Percentiles rank a stretch among this genome's conserved stretches.
Evolutionary conservation across 345 rosid genomes (phyloP).

Genomic region (Euphorbia tirucalli): DNA sequence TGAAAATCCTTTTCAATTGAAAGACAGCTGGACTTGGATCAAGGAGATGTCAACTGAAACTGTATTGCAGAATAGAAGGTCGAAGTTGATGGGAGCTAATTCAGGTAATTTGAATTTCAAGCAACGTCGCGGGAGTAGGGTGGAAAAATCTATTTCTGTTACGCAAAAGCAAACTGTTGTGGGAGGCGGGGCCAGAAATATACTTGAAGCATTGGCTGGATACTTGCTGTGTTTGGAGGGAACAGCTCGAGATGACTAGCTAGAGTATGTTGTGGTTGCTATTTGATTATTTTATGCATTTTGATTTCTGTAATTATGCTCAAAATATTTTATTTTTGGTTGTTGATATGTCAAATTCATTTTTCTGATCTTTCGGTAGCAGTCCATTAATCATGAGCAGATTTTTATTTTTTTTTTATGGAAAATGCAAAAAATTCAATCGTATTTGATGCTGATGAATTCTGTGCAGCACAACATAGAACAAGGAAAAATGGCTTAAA

Average conservation of each 20-base stretch:
- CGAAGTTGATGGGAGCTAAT: slow-evolving; percentile 25
- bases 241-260: slow-evolving; percentile 80
- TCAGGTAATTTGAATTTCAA: slow-evolving; percentile 21
- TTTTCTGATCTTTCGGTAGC: not conserved
- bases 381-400: not conserved
- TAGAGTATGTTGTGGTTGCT: slow-evolving; percentile 62
- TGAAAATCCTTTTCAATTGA: slow-evolving; percentile 34
- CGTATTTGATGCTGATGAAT: too few species aligned
- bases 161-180: slow-evolving; percentile 48
- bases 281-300: not conserved
- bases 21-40: slow-evolving; percentile 45
- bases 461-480: too few species aligned
- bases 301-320: not conserved
- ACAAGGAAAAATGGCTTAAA: not conserved
- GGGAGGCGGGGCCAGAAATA: slow-evolving; percentile 67
- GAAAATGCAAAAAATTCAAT: too few species aligned
- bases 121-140: slow-evolving; percentile 32
- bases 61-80: slow-evolving; percentile 39
- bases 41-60: slow-evolving; percentile 50
- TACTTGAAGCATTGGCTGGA: slow-evolving; percentile 65
- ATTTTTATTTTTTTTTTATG: too few species aligned
- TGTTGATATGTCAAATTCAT: not conserved
- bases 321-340: not conserved
- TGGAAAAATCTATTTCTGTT: slow-evolving; percentile 55
- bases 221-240: slow-evolving; percentile 88